A percentile compares a stretch with the other conserved stretches of the same genome.
phyloP scores from a whole-genome alignment of 306 rosid species.

The Dryas drummondii region DNA sequence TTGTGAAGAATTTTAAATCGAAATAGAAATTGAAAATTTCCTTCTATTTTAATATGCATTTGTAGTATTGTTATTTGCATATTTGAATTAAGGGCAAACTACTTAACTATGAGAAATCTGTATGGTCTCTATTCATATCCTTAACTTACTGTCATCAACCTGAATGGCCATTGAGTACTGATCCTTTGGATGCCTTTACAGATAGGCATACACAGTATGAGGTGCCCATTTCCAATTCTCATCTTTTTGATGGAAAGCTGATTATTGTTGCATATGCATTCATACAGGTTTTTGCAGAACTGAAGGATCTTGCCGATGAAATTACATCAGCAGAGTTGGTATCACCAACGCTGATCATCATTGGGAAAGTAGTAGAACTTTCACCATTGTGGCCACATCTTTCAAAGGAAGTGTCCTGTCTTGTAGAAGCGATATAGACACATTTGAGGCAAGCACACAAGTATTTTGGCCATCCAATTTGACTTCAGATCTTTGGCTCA shows the following conservation, averaged over 20 bases:
- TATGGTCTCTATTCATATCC: neutral
- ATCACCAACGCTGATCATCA: slow-evolving; percentile 82
- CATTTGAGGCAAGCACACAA: neutral
- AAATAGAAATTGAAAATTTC: neutral
- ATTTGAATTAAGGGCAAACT: neutral
- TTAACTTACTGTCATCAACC: neutral
- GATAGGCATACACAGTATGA: neutral
- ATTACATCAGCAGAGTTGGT: slow-evolving; percentile 52
- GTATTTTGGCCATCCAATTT: neutral
- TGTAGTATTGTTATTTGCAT: no score
- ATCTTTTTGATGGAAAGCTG: slow-evolving; percentile 19
- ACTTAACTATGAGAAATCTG: neutral
- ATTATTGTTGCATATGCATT: slow-evolving; percentile 21
- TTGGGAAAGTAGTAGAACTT: slow-evolving; percentile 88
- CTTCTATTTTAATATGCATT: neutral
- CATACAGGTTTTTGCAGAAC: slow-evolving; percentile 79
- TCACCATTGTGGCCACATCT: slow-evolving; percentile 77
- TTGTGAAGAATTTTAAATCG: neutral
- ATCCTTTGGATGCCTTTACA: neutral
- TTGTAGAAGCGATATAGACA: slow-evolving; percentile 42
- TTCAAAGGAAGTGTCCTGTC: slow-evolving; percentile 45
- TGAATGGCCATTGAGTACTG: neutral
- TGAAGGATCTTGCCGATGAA: slow-evolving; percentile 69
- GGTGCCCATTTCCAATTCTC: neutral
- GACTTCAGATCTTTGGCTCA: neutral